phyloP scores from a whole-genome alignment of 2,329 filamentous ascomycete genomes.

The Neoscytalidium dimidiatum region DNA sequence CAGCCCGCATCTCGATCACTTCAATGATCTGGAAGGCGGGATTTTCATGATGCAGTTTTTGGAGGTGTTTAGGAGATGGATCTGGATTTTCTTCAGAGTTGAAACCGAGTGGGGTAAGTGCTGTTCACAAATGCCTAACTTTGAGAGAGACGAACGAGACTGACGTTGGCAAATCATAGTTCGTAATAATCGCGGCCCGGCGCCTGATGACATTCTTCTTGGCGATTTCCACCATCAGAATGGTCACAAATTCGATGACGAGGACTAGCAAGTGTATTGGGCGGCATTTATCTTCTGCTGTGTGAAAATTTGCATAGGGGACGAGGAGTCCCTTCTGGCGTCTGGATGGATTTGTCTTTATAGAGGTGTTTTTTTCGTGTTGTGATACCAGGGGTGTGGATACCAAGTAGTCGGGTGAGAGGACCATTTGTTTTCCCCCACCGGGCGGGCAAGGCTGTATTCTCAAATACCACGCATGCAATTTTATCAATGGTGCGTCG shows the following conservation, averaged over 20 bases:
- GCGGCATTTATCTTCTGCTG: not conserved
- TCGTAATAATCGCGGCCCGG: conserved; percentile 57
- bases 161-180: conserved; percentile 38
- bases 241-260: conserved; percentile 60
- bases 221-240: conserved; percentile 56
- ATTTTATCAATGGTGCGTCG: too few species aligned
- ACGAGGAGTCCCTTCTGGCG: not conserved
- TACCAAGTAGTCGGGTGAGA: not conserved
- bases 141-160: not conserved
- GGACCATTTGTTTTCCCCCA: too few species aligned
- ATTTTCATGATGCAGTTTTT: conserved; percentile 86
- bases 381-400: not conserved
- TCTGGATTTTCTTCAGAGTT: conserved; percentile 95
- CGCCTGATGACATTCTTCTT: conserved; percentile 70
- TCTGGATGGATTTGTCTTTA: not conserved
- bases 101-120: conserved; percentile 88
- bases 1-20: conserved; percentile 76
- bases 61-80: conserved; percentile 85
- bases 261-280: conserved; percentile 45
- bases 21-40: conserved; percentile 83
- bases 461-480: too few species aligned
- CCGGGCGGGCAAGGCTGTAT: too few species aligned
- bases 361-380: not conserved
- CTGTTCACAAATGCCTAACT: not conserved
- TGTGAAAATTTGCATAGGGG: conserved; percentile 1